Percentiles rank a stretch among this genome's conserved stretches.
Conservation (phyloP, 805 yeast species). For the Ogataea pilisensis region DNA sequence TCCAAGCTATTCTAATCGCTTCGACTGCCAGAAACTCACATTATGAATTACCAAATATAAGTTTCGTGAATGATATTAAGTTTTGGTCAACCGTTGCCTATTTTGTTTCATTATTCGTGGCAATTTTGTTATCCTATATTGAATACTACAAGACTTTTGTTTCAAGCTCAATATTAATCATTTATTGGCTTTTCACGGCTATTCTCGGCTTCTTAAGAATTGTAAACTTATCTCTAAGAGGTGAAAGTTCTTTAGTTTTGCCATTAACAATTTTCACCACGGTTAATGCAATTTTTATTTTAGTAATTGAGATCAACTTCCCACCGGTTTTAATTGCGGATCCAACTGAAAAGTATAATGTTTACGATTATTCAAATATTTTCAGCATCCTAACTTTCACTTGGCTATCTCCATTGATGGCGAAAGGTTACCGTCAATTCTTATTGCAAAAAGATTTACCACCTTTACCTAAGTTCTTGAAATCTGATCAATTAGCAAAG, state of each 20-base stretch:
- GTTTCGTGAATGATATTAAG: conserved; percentile 24
- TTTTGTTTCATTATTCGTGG: conserved; percentile 45
- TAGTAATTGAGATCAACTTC: conserved; percentile 42
- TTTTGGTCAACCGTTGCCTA: conserved; percentile 31
- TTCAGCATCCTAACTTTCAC: conserved; percentile 50
- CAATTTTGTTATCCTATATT: conserved; percentile 55
- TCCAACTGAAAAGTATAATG: conserved; percentile 36
- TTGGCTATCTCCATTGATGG: conserved; percentile 61
- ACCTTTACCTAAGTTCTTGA: conserved; percentile 63
- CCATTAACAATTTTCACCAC: conserved; percentile 22
- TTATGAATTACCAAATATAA: conserved; percentile 19
- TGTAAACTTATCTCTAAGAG: conserved; percentile 37
- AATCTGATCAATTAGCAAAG: conserved; percentile 47
- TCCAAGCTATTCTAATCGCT: conserved; percentile 28
- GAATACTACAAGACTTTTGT: conserved; percentile 66
- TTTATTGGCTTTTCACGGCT: conserved; percentile 67
- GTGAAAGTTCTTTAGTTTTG: conserved; percentile 28
- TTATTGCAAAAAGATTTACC: conserved; percentile 65
- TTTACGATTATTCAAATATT: conserved; percentile 44
- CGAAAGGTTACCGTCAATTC: conserved; percentile 43
- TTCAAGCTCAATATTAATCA: conserved; percentile 63
- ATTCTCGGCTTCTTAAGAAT: conserved; percentile 45
- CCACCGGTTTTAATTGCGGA: conserved; percentile 30
- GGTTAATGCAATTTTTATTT: conserved; percentile 38
- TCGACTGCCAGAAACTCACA: conserved; percentile 7